These are phyloP conservation scores for Brassica incana DNA, from an alignment of 345 rosid species.

Conservation along the genomic window DNA sequence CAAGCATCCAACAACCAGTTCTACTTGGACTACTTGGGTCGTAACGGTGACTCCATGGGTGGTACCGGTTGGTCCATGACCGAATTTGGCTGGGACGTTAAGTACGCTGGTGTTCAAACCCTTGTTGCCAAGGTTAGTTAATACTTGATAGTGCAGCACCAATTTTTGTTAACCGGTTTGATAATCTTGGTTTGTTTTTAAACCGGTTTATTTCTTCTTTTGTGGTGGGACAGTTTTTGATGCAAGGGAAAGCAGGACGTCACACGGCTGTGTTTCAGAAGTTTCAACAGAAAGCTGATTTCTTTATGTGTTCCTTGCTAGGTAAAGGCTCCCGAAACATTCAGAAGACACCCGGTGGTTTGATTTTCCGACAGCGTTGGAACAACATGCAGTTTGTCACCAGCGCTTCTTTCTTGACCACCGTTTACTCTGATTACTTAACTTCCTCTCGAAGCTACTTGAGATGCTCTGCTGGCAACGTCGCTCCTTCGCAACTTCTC, in stretches of 20 bases:
- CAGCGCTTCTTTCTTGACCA: constrained; percentile 71
- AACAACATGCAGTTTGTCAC: constrained; percentile 98
- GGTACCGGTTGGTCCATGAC: constrained; percentile 94
- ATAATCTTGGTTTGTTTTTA: background rate
- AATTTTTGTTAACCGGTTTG: constrained; percentile 18
- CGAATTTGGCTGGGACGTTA: constrained; percentile 98
- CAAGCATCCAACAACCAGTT: constrained; percentile 73
- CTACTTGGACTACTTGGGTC: constrained; percentile 81
- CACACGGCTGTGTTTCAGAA: constrained; percentile 65
- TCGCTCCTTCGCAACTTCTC: constrained; percentile 63
- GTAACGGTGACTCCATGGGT: constrained; percentile 82
- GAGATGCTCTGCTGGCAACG: constrained; percentile 64
- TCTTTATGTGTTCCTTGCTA: constrained; percentile 81
- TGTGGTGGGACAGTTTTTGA: constrained; percentile 61
- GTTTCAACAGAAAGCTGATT: constrained; percentile 86
- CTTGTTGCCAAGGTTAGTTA: constrained; percentile 89
- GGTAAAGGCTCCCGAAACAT: constrained; percentile 64
- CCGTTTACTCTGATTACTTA: constrained; percentile 84
- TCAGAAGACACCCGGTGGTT: constrained; percentile 92
- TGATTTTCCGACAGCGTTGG: constrained; percentile 88
- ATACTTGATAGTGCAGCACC: constrained; percentile 33
- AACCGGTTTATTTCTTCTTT: constrained; percentile 28
- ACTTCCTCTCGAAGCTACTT: constrained; percentile 61
- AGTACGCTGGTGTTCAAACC: constrained; percentile 92
- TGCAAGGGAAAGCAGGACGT: constrained; percentile 85